phyloP scores from a whole-genome alignment of 148 eudicot genomes.

The Pharnaceum exiguum region DNA sequence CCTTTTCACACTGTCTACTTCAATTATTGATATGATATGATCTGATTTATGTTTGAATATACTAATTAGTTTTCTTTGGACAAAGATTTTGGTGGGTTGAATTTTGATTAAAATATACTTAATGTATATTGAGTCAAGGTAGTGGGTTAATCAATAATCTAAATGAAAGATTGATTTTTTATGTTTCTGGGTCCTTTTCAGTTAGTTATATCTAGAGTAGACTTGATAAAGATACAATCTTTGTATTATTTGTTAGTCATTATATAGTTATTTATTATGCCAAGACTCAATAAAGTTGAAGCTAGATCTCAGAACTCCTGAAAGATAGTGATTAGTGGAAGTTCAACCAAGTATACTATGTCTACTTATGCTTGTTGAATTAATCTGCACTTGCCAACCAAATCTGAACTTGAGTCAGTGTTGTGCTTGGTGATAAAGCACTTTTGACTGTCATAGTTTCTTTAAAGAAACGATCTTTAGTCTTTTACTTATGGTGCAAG shows the following conservation, averaged over 20 bases:
- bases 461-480: not conserved
- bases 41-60: not conserved
- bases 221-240: not conserved
- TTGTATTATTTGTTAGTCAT: too few relatives aligned
- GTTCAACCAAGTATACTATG: not conserved
- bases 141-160: not conserved
- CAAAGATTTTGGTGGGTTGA: not conserved
- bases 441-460: slow-evolving; percentile 3
- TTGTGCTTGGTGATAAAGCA: not conserved
- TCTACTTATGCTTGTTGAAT: not conserved
- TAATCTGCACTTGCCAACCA: not conserved
- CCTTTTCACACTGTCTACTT: too few relatives aligned
- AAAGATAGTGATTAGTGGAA: not conserved
- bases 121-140: not conserved
- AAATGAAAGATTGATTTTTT: not conserved
- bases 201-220: too few relatives aligned
- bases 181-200: not conserved
- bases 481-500: not conserved
- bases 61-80: not conserved
- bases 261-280: not conserved
- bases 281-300: not conserved
- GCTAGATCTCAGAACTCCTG: not conserved
- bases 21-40: slow-evolving; percentile 2
- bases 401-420: slow-evolving; percentile 10
- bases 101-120: not conserved